These are phyloP conservation scores for Pleurotus sapidus DNA, from an alignment of 768 basidiomycete species.

Conservation along the genomic window DNA sequence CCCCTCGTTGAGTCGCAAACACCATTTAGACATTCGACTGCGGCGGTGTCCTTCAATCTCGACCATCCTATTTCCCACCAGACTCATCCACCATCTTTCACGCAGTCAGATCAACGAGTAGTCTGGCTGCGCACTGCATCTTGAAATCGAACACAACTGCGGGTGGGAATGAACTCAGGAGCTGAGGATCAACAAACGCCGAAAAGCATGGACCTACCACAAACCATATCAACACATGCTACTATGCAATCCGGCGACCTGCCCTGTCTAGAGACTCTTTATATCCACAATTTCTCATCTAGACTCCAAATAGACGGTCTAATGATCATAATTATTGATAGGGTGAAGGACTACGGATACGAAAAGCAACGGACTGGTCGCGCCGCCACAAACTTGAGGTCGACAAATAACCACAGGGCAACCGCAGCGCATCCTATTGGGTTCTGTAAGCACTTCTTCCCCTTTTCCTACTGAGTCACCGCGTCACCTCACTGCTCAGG, in stretches of 20 bases:
- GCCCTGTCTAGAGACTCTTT: too few species aligned
- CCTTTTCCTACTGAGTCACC: neutral
- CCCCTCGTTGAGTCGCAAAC: constrained; percentile 74
- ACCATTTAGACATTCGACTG: constrained; percentile 79
- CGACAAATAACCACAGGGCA: neutral
- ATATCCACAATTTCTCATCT: too few species aligned
- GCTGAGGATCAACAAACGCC: constrained; percentile 48
- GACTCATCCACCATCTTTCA: constrained; percentile 77
- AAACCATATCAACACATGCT: too few species aligned
- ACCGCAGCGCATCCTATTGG: neutral
- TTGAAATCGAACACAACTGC: constrained; percentile 90
- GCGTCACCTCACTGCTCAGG: neutral
- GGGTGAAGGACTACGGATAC: neutral
- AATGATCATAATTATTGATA: neutral
- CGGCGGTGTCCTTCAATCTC: too few species aligned
- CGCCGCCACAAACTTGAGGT: neutral
- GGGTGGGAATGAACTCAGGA: constrained; percentile 74
- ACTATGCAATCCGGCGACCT: too few species aligned
- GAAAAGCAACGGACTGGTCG: too few species aligned
- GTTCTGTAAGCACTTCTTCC: neutral
- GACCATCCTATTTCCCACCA: neutral
- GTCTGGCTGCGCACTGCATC: constrained; percentile 81
- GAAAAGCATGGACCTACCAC: too few species aligned
- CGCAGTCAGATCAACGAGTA: constrained; percentile 88
- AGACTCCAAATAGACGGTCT: too few species aligned